Conservation (phyloP, 352 stramenopile genomes). For the Globisporangium nodosum region DNA sequence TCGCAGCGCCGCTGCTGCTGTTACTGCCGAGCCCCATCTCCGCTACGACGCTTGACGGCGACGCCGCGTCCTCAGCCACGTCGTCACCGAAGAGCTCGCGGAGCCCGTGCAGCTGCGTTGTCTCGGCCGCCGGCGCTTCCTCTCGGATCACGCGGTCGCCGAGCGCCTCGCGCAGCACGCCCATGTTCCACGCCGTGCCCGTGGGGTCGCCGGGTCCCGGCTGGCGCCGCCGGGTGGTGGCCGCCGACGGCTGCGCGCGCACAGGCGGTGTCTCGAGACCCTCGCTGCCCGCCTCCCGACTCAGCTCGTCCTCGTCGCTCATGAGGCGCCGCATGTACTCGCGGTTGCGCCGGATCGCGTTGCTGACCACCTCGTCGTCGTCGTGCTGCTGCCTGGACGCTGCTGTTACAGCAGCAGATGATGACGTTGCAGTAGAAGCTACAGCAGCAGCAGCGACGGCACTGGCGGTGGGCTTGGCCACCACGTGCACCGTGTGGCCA, state of each 20-base stretch:
- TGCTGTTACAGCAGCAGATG: neutral
- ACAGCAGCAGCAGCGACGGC: neutral
- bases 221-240: slow-evolving; percentile 9
- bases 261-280: neutral
- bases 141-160: neutral
- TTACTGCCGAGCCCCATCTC: slow-evolving; percentile 21
- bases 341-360: slow-evolving; percentile 6
- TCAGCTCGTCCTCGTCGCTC: slow-evolving; percentile 1
- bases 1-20: neutral
- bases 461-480: slow-evolving; percentile 44
- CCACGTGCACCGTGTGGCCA: slow-evolving; percentile 89
- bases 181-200: slow-evolving; percentile 57
- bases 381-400: neutral
- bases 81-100: slow-evolving; percentile 29
- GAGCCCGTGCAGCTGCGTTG: slow-evolving; percentile 27
- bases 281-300: neutral
- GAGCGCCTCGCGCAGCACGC: slow-evolving; percentile 47
- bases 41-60: slow-evolving; percentile 21
- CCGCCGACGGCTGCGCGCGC: neutral
- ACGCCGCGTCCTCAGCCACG: slow-evolving; percentile 20
- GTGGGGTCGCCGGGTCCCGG: slow-evolving; percentile 19
- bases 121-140: slow-evolving; percentile 1
- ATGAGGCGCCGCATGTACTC: slow-evolving; percentile 12
- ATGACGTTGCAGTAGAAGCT: neutral
- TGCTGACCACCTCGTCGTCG: slow-evolving; percentile 3